Base-by-base conservation (phyloP, 2,329 filamentous ascomycete species). In the Colletotrichum higginsianum region DNA sequence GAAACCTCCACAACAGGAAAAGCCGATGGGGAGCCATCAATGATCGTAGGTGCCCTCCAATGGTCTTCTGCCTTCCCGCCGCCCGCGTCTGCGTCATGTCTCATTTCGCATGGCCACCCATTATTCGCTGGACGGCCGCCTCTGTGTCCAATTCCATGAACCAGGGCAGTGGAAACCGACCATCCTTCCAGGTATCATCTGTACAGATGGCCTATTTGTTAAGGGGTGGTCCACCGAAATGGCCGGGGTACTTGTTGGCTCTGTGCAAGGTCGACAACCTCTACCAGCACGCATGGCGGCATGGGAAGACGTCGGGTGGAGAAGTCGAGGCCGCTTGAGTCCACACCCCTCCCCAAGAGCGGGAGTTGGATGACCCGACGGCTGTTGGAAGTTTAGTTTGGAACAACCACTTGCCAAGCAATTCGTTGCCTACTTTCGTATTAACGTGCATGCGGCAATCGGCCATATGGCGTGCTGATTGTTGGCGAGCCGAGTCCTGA, bases 81-180 rank as follows among this genome's bases (percentile, higher is more conserved):
- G 42, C 47, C 47, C 40, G 26, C 44, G n/a, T 55, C 46, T n/a
- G 23, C 26, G 53, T 58, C 40, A 57, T 52, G 21, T 47, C 47
- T 66, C 40, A 50, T 65, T 30, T 47, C 42, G 38, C 55, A 55
- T 47, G 63, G 53, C 56, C 67, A 53, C 30, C 49, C 30, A 49
- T 21, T 42, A 35, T n/a, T 38, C 49, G 57, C 57, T 35, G 35
- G 23, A 55, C 38, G 53, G 12, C 50, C 30, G 12, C 50, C 30
- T 68, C n/a, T 71, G 68, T 58, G 30, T 30, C 30, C 30, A 30
- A 8, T 30, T 30, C 68, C 69, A 42, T 53, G 52, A 72, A 72
- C 69, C 69, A 69, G 65, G 69, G 65, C 65, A 47, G 64, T 30
- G 69, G 69, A 53, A 63, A 40, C 16, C 58, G 53, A 60, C 23